Evolutionary conservation across 2,329 filamentous ascomycete genomes (phyloP), one percentile per base, ranked within the genome.

Genomic region (Ophiosphaerella korrae): DNA sequence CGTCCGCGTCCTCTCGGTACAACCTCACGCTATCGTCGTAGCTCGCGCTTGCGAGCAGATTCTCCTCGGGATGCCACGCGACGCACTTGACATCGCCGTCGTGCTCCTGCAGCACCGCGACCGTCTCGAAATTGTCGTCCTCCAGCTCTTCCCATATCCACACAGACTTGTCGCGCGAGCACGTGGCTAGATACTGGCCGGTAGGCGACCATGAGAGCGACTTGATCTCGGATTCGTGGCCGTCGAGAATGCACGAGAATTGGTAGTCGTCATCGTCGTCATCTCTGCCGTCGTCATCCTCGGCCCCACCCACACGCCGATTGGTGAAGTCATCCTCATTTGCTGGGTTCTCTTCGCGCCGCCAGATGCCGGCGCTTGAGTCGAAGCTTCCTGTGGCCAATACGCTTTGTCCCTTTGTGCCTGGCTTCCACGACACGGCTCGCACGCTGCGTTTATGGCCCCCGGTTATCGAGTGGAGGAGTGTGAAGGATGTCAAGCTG

Each of bases 111-210:
- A 97, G 81, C 45, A 97, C 93, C 0, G 93, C 94, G 13, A 97
- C 87, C 1, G 94, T 97, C 80, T 99, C 94, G 79, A 92, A 97
- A 71, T 97, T 94, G 72, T 96, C 93, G 48, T 96, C 92, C 13
- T 88, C 89, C 46, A 97, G 84, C 72, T 97, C 94, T 75, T 99
- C 94, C 94, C 94, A 99, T 64, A 99, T 90, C 94, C 94, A 99
- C 14, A 97, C 90, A 13, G 85, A 89, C 78, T 97, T 97, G 73
- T 99, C 94, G 42, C 94, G 84, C 45, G 86, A 89, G 74, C 92
- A 97, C 0, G 92, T 97, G 5, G 94, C 94, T 4, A 99, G 82
- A 64, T 91, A 87, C 54, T 88, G 84, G 1, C 89, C 89, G 0
- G 84, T 84, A 0, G 89, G 86, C 14, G 83, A 86, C 77, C 92